Evolutionary conservation across 345 rosid species (phyloP), one percentile per base, ranked within the genome.

Genomic region (Turnera subulata): DNA sequence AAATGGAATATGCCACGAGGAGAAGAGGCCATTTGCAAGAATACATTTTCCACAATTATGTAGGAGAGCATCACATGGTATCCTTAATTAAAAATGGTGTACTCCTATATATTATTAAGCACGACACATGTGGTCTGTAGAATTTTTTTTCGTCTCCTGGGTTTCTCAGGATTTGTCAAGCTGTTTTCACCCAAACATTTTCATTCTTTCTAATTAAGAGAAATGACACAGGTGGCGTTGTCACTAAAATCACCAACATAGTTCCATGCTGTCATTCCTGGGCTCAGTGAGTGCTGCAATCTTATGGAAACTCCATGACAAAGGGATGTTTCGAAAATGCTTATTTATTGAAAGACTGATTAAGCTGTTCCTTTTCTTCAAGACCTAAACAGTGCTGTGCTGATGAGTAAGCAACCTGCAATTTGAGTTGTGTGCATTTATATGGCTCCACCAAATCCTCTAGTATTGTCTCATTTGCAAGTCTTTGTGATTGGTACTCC

Each of bases 401-500:
- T 55, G 69, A 50, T 49, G 49, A 64, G 17, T 60, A 22, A 23
- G 65, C 59, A 63, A 65, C 33, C 50, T 55, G 59, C 66, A 66
- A 70, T 62, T 37, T 47, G n/a, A n/a, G n/a, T 65, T 65, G 32
- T 64, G 68, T 43, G 82, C 78, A 84, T 74, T 79, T 48, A 75
- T 37, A 71, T 70, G 85, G 82, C 80, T 76, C 80, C 82, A 74
- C 81, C 85, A 80, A 78, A 82, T 80, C 81, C 81, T 60, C 83
- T 64, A 78, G 77, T 74, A 64, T 56, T 80, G 81, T 76, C 81
- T 82, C 82, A 73, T 79, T 74, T 69, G 83, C 73, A 51, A 59
- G 75, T 43, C 59, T 58, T 58, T 58, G 64, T 75, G 67, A 77
- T 82, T 68, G 71, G 64, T 53, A 67, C 73, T 67, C 85, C 87